phyloP scores from a whole-genome alignment of 108 stramenopile species.

The Phaeodactylum tricornutum region DNA sequence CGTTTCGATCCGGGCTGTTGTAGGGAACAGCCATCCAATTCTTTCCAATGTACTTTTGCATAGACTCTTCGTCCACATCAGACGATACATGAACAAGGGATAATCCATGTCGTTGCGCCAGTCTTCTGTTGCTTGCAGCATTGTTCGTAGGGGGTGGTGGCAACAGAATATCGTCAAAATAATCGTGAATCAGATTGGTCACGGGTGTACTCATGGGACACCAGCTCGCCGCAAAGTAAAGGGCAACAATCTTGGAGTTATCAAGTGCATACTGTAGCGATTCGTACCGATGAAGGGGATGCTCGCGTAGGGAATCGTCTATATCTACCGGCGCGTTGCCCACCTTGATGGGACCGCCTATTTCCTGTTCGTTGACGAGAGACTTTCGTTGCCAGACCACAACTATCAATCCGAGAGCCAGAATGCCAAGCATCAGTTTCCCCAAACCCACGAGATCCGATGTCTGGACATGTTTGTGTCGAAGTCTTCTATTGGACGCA shows the following conservation, averaged over 20 bases:
- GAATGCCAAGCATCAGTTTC: no score
- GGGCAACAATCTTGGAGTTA: conserved; percentile 40
- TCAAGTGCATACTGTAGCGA: conserved; percentile 41
- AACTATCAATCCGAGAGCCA: no score
- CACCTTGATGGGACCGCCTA: no score
- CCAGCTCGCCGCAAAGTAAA: conserved; percentile 69
- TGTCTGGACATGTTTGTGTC: no score
- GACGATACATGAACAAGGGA: conserved; percentile 63
- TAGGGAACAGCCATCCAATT: conserved; percentile 49
- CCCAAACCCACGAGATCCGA: no score
- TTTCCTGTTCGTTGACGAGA: no score
- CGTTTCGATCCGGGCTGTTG: conserved; percentile 30
- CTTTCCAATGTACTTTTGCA: conserved; percentile 22
- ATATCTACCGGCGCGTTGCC: no score
- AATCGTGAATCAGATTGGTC: conserved; percentile 26
- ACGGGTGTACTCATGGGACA: conserved; percentile 49
- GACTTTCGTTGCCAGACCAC: no score
- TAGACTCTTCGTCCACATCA: conserved; percentile 27
- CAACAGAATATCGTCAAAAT: conserved; percentile 28
- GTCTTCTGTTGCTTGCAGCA: neutral
- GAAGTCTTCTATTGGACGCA: no score
- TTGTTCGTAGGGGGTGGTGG: conserved; percentile 5
- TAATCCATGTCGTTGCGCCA: conserved; percentile 15
- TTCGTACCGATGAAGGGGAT: conserved; percentile 35
- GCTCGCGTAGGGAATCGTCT: no score